Percentiles rank a stretch among this genome's conserved stretches.
Evolutionary conservation across 2,329 filamentous ascomycete species (phyloP).

Genomic region (Monilinia laxa): DNA sequence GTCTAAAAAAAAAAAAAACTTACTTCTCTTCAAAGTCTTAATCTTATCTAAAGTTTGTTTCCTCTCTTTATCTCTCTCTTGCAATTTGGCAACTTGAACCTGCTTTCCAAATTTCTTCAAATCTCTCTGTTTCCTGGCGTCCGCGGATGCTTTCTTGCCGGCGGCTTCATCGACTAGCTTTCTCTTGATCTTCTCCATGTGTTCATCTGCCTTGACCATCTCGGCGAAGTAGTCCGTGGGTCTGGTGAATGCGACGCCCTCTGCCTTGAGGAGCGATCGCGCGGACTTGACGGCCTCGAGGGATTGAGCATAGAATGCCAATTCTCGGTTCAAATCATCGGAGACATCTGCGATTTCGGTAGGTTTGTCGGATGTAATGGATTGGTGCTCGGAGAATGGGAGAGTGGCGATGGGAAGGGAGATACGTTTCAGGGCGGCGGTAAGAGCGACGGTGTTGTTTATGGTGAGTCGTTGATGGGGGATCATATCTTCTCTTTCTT

Average conservation of each 20-base stretch:
- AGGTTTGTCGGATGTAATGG: slow-evolving; percentile 64
- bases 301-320: slow-evolving; percentile 89
- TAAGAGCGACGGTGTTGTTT: slow-evolving; percentile 90
- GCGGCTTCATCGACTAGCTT: slow-evolving; percentile 92
- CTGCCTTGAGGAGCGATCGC: slow-evolving; percentile 72
- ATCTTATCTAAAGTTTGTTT: slow-evolving; percentile 94
- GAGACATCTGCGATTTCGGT: slow-evolving; percentile 79
- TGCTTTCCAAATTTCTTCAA: slow-evolving; percentile 99
- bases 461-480: slow-evolving; percentile 93
- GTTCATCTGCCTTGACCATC: slow-evolving; percentile 98
- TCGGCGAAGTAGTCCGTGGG: slow-evolving; percentile 97
- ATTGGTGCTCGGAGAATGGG: slow-evolving; percentile 81
- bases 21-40: slow-evolving; percentile 91
- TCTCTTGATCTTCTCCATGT: slow-evolving; percentile 95
- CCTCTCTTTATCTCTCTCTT: slow-evolving; percentile 92
- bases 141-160: slow-evolving; percentile 84
- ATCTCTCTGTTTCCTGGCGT: slow-evolving; percentile 88
- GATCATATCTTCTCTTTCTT: slow-evolving; percentile 82
- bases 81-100: slow-evolving; percentile 92
- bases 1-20: slow-evolving; percentile 43
- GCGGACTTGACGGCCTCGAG: slow-evolving; percentile 74
- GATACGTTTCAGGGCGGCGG: slow-evolving; percentile 76
- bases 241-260: slow-evolving; percentile 81
- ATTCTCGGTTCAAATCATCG: slow-evolving; percentile 88
- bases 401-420: slow-evolving; percentile 65